phyloP scores from a whole-genome alignment of 2,329 filamentous ascomycete genomes.

The Hypoxylon sp. region DNA sequence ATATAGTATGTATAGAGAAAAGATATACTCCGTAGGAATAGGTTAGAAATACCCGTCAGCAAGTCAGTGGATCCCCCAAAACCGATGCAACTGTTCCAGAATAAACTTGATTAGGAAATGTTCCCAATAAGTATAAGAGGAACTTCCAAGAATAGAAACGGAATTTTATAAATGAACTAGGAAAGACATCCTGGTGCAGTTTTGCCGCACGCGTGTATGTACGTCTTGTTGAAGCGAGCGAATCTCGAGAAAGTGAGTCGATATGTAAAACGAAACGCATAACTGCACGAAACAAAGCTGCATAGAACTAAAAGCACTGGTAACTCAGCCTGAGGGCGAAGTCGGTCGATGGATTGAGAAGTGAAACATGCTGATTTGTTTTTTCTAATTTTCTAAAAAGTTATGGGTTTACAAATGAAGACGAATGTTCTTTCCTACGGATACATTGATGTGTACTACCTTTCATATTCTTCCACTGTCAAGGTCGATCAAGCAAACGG shows the following conservation, averaged over 20 bases:
- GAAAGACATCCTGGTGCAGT: conserved; percentile 36
- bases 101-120: conserved; percentile 36
- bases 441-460: background rate
- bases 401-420: background rate
- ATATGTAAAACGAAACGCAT: conserved; percentile 25
- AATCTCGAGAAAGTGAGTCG: conserved; percentile 15
- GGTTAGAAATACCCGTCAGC: conserved; percentile 20
- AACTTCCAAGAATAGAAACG: conserved; percentile 43
- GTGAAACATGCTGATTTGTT: conserved; percentile 24
- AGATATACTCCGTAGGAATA: conserved; percentile 8
- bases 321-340: conserved; percentile 29
- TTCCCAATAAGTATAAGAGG: conserved; percentile 21
- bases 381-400: conserved; percentile 4
- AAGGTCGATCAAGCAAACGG: background rate
- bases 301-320: conserved; percentile 7
- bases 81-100: conserved; percentile 41
- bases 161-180: conserved; percentile 29
- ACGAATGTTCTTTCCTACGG: background rate
- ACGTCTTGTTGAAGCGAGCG: conserved; percentile 26
- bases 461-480: background rate
- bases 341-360: conserved; percentile 23
- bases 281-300: conserved; percentile 26
- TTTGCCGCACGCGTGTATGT: conserved; percentile 34
- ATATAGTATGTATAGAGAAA: background rate
- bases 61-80: conserved; percentile 30